Percentiles rank a stretch among this genome's conserved stretches.
phyloP scores from a whole-genome alignment of 176 grass and related monocot genomes.

The Eleusine indica region DNA sequence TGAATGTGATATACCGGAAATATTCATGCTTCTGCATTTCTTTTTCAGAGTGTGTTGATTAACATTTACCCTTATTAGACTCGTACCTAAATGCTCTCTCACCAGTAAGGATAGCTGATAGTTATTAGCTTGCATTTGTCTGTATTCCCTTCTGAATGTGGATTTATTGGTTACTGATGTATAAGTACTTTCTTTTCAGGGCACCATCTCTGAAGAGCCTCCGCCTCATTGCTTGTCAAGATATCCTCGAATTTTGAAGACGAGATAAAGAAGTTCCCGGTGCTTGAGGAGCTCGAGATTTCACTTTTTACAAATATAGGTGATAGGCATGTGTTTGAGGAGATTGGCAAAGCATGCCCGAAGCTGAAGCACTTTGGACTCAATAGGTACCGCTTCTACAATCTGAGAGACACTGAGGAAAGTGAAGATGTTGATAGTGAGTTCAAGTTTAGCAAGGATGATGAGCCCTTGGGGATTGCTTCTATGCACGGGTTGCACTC shows the following conservation, averaged over 20 bases:
- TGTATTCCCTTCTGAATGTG: background rate
- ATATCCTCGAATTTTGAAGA: slow-evolving; percentile 6
- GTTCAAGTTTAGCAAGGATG: slow-evolving; percentile 4
- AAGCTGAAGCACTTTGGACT: background rate
- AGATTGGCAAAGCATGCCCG: background rate
- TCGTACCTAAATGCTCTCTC: background rate
- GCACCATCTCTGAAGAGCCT: slow-evolving; percentile 14
- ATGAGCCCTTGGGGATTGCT: background rate
- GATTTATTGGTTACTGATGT: background rate
- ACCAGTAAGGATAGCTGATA: background rate
- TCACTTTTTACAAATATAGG: slow-evolving; percentile 17
- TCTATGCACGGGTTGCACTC: background rate
- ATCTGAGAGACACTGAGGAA: background rate
- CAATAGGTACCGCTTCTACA: background rate
- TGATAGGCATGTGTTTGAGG: background rate
- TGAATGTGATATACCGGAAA: too few relatives aligned
- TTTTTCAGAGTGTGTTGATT: too few relatives aligned
- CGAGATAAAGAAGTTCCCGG: slow-evolving; percentile 15
- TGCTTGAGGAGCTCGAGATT: slow-evolving; percentile 23
- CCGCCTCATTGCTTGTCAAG: slow-evolving; percentile 21
- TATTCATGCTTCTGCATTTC: too few relatives aligned
- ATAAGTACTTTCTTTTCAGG: background rate
- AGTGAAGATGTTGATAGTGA: background rate
- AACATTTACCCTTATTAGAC: background rate
- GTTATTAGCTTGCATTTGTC: background rate